A percentile compares a stretch with the other conserved stretches of the same genome.
These are phyloP conservation scores for Capsicum chinense DNA, from an alignment of 257 asterid species.

Conservation along the genomic window DNA sequence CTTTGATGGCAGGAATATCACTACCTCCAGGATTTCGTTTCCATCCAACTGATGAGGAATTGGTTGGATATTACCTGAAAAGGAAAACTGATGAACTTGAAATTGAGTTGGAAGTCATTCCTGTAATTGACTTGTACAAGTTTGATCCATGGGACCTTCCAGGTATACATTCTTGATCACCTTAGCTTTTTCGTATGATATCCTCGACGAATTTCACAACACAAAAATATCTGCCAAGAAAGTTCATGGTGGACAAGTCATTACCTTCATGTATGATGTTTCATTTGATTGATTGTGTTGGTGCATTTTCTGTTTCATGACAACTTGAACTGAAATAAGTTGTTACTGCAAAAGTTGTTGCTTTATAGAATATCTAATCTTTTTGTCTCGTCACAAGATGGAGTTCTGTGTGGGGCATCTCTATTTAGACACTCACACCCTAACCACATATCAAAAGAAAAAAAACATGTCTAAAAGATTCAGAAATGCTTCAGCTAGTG, in stretches of 20 bases:
- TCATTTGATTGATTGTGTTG: not conserved
- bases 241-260: not conserved
- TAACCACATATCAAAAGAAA: not conserved
- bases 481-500: too few relatives aligned
- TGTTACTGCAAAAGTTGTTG: constrained; percentile 30
- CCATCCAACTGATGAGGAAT: constrained; percentile 60
- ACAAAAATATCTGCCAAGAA: not conserved
- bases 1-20: constrained; percentile 49
- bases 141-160: constrained; percentile 65
- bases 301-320: not conserved
- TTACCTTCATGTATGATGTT: not conserved
- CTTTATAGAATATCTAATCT: constrained; percentile 35
- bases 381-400: constrained; percentile 30
- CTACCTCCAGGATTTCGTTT: constrained; percentile 64
- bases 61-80: constrained; percentile 56
- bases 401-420: constrained; percentile 37
- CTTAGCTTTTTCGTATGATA: not conserved
- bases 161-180: constrained; percentile 40
- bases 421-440: constrained; percentile 28
- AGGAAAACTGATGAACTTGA: constrained; percentile 59
- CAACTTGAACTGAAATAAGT: constrained; percentile 17
- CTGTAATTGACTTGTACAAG: constrained; percentile 53
- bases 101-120: constrained; percentile 59
- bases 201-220: not conserved
- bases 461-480: not conserved